Base-by-base conservation (phyloP, 257 asterid genomes). In the Verbascum thapsus region DNA sequence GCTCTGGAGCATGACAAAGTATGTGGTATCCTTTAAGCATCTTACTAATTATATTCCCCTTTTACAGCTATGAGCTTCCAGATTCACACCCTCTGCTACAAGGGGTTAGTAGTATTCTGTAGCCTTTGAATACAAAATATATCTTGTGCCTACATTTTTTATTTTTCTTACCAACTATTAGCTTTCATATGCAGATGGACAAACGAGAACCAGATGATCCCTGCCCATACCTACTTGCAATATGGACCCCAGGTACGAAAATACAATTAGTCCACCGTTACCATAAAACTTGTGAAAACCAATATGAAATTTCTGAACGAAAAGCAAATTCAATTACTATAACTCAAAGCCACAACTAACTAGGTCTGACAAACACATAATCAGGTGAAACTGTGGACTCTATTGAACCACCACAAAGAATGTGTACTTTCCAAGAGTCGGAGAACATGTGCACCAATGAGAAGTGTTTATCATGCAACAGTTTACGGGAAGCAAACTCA, bases 201-300 rank as follows among this genome's bases (percentile, higher is more conserved):
- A 81, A 72, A 69, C 82, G 97, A 81, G 96, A 94, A 78, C 85
- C 82, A 66, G 97, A 94, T 73, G 99, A 94, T 76, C 99, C 99
- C 49, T 69, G 75, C 66, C 85, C 94, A 8, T 94, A 94, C 81
- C 94, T 94, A 64, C 97, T 94, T 35, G 96, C 97, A 15, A 94
- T 94, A 61, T 94, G 99, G 99, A 85, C 96, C 74, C 97, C 99
- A 52, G 99, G 99, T 89, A 87, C 66, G 66, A 15, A 52, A 60
- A 59, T 64, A 67, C 53, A 34, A 30, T 26, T 26, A 26, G 34
- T 22, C 52, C 7, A 32, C 13, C 30, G 35, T 10, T 58, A 49
- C 45, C 63, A 8, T 15, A 30, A 30, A 26, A 23, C 32, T 43
- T 59, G 16, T 11, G 49, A 22, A 58, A 51, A 43, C 37, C 40